phyloP scores from a whole-genome alignment of 495 filamentous ascomycete species.

The Copromyces sp. region DNA sequence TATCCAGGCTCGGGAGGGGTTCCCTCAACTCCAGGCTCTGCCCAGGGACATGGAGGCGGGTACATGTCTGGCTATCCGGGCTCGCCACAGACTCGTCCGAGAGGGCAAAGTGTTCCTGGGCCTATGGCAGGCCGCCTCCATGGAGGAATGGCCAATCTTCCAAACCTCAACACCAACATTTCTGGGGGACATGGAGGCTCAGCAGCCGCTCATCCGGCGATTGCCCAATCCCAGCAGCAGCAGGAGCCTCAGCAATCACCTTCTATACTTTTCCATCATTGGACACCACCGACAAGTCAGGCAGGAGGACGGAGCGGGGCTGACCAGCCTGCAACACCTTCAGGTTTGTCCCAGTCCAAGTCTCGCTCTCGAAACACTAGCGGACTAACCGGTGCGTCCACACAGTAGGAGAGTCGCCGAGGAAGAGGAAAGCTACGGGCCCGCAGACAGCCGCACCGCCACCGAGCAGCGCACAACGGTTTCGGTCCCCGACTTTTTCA shows the following conservation, averaged over 20 bases:
- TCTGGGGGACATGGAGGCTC: slow-evolving; percentile 15
- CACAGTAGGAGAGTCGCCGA: slow-evolving; percentile 52
- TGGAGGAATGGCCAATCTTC: slow-evolving; percentile 16
- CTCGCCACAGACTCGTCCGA: slow-evolving; percentile 29
- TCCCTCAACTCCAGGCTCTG: slow-evolving; percentile 37
- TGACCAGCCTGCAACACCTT: slow-evolving; percentile 53
- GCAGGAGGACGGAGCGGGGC: slow-evolving; percentile 36
- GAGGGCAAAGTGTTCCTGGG: slow-evolving; percentile 32
- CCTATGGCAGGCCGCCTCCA: slow-evolving; percentile 11
- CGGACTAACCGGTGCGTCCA: slow-evolving; percentile 40
- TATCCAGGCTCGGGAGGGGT: slow-evolving; percentile 34
- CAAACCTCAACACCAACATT: slow-evolving; percentile 26
- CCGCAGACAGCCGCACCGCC: slow-evolving; percentile 48
- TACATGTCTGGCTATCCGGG: slow-evolving; percentile 25
- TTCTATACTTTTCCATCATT: slow-evolving; percentile 84
- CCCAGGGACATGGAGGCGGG: slow-evolving; percentile 25
- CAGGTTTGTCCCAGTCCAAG: slow-evolving; percentile 55
- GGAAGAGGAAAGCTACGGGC: slow-evolving; percentile 63
- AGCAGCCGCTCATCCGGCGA: slow-evolving; percentile 20
- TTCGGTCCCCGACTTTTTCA: slow-evolving; percentile 47
- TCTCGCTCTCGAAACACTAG: slow-evolving; percentile 37
- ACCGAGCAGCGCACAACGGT: slow-evolving; percentile 40
- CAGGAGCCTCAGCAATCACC: slow-evolving; percentile 43
- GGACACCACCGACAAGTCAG: slow-evolving; percentile 67
- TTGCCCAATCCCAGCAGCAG: slow-evolving; percentile 25